Base-by-base conservation (phyloP, 148 eudicot species). In the Simmondsia chinensis region DNA sequence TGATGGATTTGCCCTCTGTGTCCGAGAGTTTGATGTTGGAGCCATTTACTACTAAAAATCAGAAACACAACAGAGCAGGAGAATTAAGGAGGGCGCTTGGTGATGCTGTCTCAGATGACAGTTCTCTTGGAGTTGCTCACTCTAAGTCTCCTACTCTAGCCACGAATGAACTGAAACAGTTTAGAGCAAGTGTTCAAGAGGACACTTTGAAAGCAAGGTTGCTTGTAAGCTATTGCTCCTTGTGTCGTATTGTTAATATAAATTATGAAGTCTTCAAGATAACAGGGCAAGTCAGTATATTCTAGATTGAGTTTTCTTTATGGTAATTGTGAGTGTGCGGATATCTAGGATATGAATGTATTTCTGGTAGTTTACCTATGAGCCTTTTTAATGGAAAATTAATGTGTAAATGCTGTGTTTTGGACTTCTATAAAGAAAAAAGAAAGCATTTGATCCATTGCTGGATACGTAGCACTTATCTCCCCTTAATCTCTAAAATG, bases 141-240 rank as follows among this genome's bases (percentile, higher is more conserved):
- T 60, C 73, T 22, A 83, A 78, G 74, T 57, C 65, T 63, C 66
- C 77, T 37, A 59, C 59, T 13, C 41, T 47, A 43, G 52, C 64
- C 10, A 64, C 72, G 33, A 94, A 88, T 43, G 96, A 88, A 28
- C 44, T 88, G 35, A 80, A 72, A 56, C 81, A 79, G 25, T 71
- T 63, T 36, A 80, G 69, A 64, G 74, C 67, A 39, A 62, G 61
- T 61, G 52, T 80, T 58, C 34, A 22, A 44, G 94, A 88, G 30
- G 71, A 73, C 12, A 65, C 60, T 48, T 20, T 39, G 43, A 80
- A 75, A 58, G 96, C 91, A 52, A 83, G 94, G 96, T 80, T 70
- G 50, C 19, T 48, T 11, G n/a, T n/a, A n/a, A n/a, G n/a, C n/a
- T n/a, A n/a, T n/a, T n/a, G n/a, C n/a, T n/a, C n/a, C n/a, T n/a